Conservation (phyloP, 495 filamentous ascomycete genomes). For the Delitschia confertaspora region DNA sequence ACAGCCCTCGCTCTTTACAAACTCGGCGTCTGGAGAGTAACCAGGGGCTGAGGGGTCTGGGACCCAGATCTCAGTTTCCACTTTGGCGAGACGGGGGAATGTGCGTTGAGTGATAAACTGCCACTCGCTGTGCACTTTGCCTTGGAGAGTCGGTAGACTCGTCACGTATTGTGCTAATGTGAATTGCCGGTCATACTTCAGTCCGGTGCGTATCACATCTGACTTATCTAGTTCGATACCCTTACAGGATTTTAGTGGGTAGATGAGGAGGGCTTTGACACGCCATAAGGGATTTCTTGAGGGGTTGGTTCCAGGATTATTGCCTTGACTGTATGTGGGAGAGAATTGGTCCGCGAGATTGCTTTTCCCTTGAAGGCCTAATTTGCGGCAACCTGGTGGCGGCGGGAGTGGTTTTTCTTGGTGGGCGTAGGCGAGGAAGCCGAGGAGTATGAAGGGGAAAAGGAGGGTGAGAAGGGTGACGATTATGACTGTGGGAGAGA, state of each 20-base stretch:
- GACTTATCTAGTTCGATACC: slow-evolving; percentile 64
- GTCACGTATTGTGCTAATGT: slow-evolving; percentile 62
- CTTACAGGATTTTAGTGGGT: slow-evolving; percentile 80
- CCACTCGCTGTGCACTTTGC: slow-evolving; percentile 52
- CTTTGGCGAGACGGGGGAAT: slow-evolving; percentile 60
- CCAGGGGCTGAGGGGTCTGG: slow-evolving; percentile 53
- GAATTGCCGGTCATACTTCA: slow-evolving; percentile 79
- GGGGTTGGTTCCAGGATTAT: background rate
- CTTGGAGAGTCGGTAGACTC: slow-evolving; percentile 28
- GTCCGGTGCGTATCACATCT: slow-evolving; percentile 59
- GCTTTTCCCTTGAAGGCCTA: slow-evolving; percentile 14
- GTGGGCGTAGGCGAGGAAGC: slow-evolving; percentile 11
- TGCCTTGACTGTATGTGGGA: slow-evolving; percentile 14
- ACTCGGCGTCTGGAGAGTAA: slow-evolving; percentile 37
- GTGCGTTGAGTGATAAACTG: slow-evolving; percentile 71
- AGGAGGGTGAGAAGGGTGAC: slow-evolving; percentile 13
- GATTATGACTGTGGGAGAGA: slow-evolving; percentile 1
- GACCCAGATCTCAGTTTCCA: slow-evolving; percentile 71
- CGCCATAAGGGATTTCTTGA: slow-evolving; percentile 37
- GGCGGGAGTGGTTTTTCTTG: slow-evolving; percentile 7
- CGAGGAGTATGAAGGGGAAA: slow-evolving; percentile 8
- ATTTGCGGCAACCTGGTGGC: slow-evolving; percentile 20
- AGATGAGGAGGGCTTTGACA: slow-evolving; percentile 76
- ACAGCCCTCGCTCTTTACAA: slow-evolving; percentile 48
- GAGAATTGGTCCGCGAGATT: slow-evolving; percentile 25